phyloP scores from a whole-genome alignment of 2,329 filamentous ascomycete species.

The Talaromyces marneffei region DNA sequence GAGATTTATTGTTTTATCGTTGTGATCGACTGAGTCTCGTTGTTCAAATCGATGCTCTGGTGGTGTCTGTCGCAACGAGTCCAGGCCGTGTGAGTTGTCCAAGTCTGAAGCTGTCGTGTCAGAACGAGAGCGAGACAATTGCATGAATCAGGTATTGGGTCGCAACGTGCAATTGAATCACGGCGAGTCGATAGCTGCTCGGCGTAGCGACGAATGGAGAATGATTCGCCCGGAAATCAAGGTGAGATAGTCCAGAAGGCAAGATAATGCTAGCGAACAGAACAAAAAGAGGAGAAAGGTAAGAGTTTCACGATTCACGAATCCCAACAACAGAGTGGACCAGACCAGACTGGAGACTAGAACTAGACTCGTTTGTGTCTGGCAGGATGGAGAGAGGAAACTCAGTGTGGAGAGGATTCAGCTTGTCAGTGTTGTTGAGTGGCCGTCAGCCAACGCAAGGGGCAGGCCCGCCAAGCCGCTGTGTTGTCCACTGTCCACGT shows the following conservation, averaged over 20 bases:
- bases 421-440: neutral
- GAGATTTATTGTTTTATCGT: neutral
- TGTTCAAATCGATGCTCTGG: neutral
- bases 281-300: neutral
- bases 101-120: neutral
- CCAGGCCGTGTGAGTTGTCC: neutral
- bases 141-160: neutral
- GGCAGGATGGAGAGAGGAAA: neutral
- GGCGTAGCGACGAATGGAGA: neutral
- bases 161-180: neutral
- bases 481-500: slow-evolving; percentile 1
- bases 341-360: neutral
- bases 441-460: slow-evolving; percentile 4
- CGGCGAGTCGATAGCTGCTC: neutral
- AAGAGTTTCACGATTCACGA: neutral
- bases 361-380: neutral
- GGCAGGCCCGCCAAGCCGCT: neutral
- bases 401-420: neutral
- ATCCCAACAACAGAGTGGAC: neutral
- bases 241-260: neutral
- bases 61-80: neutral
- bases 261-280: neutral
- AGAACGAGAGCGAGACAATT: neutral
- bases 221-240: neutral
- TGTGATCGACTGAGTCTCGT: neutral